Percentiles rank a stretch among this genome's conserved stretches.
These are phyloP conservation scores for Gigaspora rosea DNA, from an alignment of 192 early-diverging fungal species.

Conservation along the genomic window DNA sequence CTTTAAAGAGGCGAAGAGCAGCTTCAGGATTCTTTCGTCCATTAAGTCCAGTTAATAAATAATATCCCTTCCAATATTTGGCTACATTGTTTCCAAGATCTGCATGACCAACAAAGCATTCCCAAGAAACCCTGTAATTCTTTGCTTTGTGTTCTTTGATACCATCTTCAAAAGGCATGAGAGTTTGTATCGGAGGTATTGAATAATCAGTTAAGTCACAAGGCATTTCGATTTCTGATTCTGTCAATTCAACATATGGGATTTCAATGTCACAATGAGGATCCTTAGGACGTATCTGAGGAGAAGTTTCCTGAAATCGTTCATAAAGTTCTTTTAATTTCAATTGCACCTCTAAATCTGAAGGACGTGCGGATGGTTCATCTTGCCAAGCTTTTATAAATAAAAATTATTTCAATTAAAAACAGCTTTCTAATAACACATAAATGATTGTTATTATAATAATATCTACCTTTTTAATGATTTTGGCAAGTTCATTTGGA, in stretches of 20 bases:
- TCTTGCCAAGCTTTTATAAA: neutral
- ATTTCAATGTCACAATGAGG: no score
- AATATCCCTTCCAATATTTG: conserved; percentile 29
- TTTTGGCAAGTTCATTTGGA: neutral
- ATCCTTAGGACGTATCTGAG: no score
- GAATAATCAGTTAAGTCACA: neutral
- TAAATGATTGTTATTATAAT: neutral
- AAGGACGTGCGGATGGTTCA: neutral
- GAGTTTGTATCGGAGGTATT: neutral
- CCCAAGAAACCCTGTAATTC: neutral
- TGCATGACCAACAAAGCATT: conserved; percentile 24
- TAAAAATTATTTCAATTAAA: neutral
- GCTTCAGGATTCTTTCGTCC: neutral
- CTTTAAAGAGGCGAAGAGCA: neutral
- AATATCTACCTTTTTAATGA: neutral
- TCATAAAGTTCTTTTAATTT: no score
- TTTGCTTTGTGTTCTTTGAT: conserved; percentile 10
- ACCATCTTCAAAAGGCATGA: conserved; percentile 16
- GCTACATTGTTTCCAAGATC: conserved; percentile 2
- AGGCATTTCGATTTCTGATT: neutral
- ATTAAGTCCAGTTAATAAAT: conserved; percentile 6
- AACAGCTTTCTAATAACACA: neutral
- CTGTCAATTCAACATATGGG: neutral
- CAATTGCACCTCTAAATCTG: no score
- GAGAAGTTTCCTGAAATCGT: no score